Evolutionary conservation across 495 filamentous ascomycete species (phyloP).

Genomic region (Choiromyces venosus): DNA sequence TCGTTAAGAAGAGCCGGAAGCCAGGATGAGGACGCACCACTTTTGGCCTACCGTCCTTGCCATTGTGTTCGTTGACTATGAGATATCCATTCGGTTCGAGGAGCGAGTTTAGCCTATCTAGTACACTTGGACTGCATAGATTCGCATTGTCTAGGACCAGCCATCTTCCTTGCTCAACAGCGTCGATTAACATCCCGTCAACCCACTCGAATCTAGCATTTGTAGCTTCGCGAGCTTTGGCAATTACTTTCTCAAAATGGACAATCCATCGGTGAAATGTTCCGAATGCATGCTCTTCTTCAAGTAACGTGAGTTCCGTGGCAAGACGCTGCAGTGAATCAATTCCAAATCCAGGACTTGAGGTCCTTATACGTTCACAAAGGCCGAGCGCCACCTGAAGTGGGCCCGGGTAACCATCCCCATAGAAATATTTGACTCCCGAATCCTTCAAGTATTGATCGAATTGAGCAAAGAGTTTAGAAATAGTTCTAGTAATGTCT

Average conservation of each 20-base stretch:
- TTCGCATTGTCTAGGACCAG: constrained; percentile 96
- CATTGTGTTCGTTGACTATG: constrained; percentile 85
- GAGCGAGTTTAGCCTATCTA: constrained; percentile 90
- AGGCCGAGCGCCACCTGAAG: constrained; percentile 42
- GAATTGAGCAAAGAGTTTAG: constrained; percentile 53
- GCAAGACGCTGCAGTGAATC: constrained; percentile 25
- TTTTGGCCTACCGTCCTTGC: constrained; percentile 71
- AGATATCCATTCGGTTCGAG: constrained; percentile 84
- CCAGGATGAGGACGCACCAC: constrained; percentile 75
- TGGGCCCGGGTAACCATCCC: constrained; percentile 43
- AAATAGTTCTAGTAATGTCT: constrained; percentile 65
- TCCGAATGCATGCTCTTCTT: constrained; percentile 2
- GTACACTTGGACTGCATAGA: constrained; percentile 85
- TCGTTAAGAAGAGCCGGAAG: constrained; percentile 89
- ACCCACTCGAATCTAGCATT: constrained; percentile 90
- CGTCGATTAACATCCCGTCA: constrained; percentile 82
- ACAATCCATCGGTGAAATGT: constrained; percentile 17
- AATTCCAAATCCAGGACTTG: constrained; percentile 8
- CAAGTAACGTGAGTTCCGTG: constrained; percentile 20
- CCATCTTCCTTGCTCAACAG: constrained; percentile 82
- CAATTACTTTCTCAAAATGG: constrained; percentile 19
- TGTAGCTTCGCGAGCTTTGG: constrained; percentile 37
- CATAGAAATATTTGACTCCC: constrained; percentile 50
- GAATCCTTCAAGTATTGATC: constrained; percentile 51
- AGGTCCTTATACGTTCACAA: constrained; percentile 16